Base-by-base conservation (phyloP, 78 protist species). In the Tieghemostelium lacteum region DNA sequence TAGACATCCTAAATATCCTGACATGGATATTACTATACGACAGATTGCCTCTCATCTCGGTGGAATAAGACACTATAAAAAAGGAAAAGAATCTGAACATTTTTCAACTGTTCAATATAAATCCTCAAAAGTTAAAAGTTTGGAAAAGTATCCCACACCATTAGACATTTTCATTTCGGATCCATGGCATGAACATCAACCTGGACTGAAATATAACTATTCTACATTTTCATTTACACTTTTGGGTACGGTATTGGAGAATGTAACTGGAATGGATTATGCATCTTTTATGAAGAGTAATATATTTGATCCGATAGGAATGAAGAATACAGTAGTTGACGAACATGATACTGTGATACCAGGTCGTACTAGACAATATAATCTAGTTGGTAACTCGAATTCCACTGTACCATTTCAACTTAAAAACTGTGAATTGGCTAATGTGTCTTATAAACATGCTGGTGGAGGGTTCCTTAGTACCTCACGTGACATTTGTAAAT, bases 391-490 rank as follows among this genome's bases (percentile, higher is more conserved):
- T 1, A 31, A 16, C 16, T 12, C 10, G 45, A 64, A 31, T 29
- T 29, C 71, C 24, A 8, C 36, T 36, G 28, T 10, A 3, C 20
- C 37, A 3, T 14, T 12, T 8, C 5, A 12, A 17, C n/a, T 83
- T 0, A 22, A 52, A n/a, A 83, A 83, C 39, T 70, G 78, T 20
- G 91, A 83, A 33, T 83, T 60, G 20, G 33, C 91, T 12, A 83
- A 83, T 57, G 55, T 69, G 3, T 29, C 54, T 8, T 83, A 83
- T 39, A 83, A 83, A n/a, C 65, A 54, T 39, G 77, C 91, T 22
- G 91, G 91, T 60, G 91, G 91, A 31, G 91, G 91, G 19, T 69
- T 66, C 63, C 16, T 67, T 8, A 37, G 73, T 1, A 83, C 91
- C 0, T 42, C 91, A 19, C 22, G 58, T 26, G 77, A 83, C 69